Evolutionary conservation across 202 grass and related monocot genomes (phyloP), one percentile per base, ranked within the genome.

Genomic region (Bolboschoenoplectus hybrid): DNA sequence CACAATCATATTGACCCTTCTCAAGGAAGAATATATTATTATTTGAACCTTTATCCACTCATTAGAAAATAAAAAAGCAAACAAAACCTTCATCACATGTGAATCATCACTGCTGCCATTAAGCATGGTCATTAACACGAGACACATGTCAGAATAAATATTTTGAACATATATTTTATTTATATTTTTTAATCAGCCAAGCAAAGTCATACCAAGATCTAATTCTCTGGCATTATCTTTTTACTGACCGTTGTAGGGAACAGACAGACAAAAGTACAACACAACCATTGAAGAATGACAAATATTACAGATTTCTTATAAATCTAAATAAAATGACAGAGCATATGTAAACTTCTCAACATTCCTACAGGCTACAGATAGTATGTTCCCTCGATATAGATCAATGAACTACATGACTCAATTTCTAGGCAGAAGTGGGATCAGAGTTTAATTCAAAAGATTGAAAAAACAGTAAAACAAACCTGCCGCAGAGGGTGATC

Each of bases 401-500:
- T 80, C 76, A 58, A 60, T 43, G 76, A 19, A 41, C 16, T 61
- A 61, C 36, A 57, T 68, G 11, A 66, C 19, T 34, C 62, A 67
- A 52, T 50, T 56, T 84, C 46, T 69, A 20, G 16, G 14, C 9
- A 39, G 7, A 71, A 84, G 49, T 19, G 44, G 12, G 57, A 84
- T 67, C 7, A 10, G 51, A 84, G 8, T 50, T 70, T 40, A 20
- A 56, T 71, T 50, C 20, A 57, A 63, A 49, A 12, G 26, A 51
- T 2, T 38, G 7, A 74, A 53, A 69, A 36, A 45, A 44, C 62
- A 11, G 1, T 50, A 34, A 68, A 26, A 85, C 32, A 81, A 63
- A 97, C 95, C 92, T 93, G 89, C 74, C 96, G 91, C 43, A 98
- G 88, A 45, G 93, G 91, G 82, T 94, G 89, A 41, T 98, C 96